Evolutionary conservation across 345 rosid genomes (phyloP).

Genomic region (Moringa oleifera): DNA sequence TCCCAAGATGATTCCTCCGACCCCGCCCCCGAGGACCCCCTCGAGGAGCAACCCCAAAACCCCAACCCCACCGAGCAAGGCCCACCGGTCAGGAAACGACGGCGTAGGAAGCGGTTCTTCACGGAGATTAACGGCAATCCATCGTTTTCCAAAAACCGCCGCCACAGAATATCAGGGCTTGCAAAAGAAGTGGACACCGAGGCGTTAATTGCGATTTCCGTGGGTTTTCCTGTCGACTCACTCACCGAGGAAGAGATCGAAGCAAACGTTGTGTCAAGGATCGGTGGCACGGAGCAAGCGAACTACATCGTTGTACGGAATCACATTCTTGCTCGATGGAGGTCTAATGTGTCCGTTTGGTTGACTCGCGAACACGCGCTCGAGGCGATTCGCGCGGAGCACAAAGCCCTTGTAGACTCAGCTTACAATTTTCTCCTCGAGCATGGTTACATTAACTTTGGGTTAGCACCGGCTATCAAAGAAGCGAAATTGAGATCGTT

Average conservation of each 20-base stretch:
- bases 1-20: constrained; percentile 76
- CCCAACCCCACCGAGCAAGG: constrained; percentile 43
- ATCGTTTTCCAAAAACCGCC: constrained; percentile 54
- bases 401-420: constrained; percentile 50
- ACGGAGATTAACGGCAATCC: constrained; percentile 75
- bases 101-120: constrained; percentile 85
- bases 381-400: constrained; percentile 71
- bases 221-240: constrained; percentile 87
- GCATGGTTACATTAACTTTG: constrained; percentile 88
- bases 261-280: constrained; percentile 64
- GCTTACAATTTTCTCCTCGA: constrained; percentile 75
- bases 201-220: constrained; percentile 76
- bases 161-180: constrained; percentile 38
- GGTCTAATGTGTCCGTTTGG: constrained; percentile 80
- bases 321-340: constrained; percentile 78
- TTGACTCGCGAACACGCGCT: constrained; percentile 69
- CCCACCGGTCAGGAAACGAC: constrained; percentile 56
- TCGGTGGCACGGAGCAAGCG: constrained; percentile 74
- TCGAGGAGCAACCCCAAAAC: constrained; percentile 30
- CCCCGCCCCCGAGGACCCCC: constrained; percentile 37
- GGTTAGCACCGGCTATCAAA: constrained; percentile 60
- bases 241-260: constrained; percentile 95
- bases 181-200: constrained; percentile 75
- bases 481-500: constrained; percentile 55
- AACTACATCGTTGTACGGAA: constrained; percentile 81